Evolutionary conservation across 2,329 filamentous ascomycete genomes (phyloP), one percentile per base, ranked within the genome.

Genomic region (Didymella sp.): DNA sequence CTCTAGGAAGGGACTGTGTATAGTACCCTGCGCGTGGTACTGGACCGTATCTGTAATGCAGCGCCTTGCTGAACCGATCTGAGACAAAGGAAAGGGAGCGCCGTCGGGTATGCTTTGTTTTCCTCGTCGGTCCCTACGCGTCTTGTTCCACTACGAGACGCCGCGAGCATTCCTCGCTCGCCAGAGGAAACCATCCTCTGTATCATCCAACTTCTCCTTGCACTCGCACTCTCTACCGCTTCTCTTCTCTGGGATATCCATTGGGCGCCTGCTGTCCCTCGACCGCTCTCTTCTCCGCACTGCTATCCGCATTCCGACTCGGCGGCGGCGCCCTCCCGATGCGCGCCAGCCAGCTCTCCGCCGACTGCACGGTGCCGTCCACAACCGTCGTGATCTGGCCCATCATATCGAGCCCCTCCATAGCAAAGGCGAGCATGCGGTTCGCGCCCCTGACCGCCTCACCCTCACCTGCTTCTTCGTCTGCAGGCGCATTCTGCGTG

Each of bases 331-430:
- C 75, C 37, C 80, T 76, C 31, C 82, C 91, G 56, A 96, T 81
- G 19, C 88, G 83, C 57, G 93, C 89, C 63, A 94, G 91, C 95
- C 95, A 98, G 66, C 89, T 87, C 76, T 98, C 94, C 0, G 95
- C 95, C 67, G 90, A 95, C 52, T 90, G 85, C 50, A 98, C 89
- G 0, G 95, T 98, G 50, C 92, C 90, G 65, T 96, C 91, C 8
- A 98, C 84, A 2, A 97, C 91, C 5, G 88, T 87, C 37, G 88
- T 95, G 46, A 99, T 92, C 74, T 97, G 92, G 1, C 87, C 85
- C 83, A 98, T 92, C 89, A 98, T 96, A 66, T 97, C 92, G 13
- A 98, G 81, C 0, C 93, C 92, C 73, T 98, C 94, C 69, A 89
- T 90, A 6, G 94, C 94, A 48, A 98, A 86, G 1, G 95, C 87